Percentiles rank a stretch among this genome's conserved stretches.
Conservation (phyloP, 805 yeast species). For the Candida verbasci region DNA sequence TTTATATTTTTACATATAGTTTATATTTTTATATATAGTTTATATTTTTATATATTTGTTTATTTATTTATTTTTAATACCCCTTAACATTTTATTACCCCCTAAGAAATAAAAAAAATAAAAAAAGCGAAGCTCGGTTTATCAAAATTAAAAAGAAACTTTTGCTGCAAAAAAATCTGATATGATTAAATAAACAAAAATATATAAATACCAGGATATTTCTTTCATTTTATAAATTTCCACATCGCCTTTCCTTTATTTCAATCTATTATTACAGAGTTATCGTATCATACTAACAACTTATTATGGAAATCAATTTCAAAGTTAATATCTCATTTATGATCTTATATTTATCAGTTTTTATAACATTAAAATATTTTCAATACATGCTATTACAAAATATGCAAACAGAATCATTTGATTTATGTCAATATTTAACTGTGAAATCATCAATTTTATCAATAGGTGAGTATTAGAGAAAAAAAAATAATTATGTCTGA, state of each 20-base stretch:
- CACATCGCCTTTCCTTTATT: too few species aligned
- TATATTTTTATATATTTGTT: too few species aligned
- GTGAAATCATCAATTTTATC: background rate
- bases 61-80: too few species aligned
- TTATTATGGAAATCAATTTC: background rate
- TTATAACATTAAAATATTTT: background rate
- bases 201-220: too few species aligned
- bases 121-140: background rate
- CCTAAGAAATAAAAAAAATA: background rate
- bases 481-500: conserved; percentile 1
- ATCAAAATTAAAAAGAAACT: background rate
- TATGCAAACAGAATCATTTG: background rate
- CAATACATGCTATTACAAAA: background rate
- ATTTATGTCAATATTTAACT: background rate
- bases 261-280: too few species aligned
- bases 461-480: background rate
- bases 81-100: background rate
- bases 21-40: too few species aligned
- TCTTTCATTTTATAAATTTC: background rate
- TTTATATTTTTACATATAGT: too few species aligned
- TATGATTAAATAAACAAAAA: too few species aligned
- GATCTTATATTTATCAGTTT: background rate
- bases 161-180: background rate
- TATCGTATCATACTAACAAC: background rate
- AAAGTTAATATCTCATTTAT: background rate